Percentiles rank a stretch among this genome's conserved stretches.
Conservation (phyloP, 2,329 filamentous ascomycete genomes). For the Talaromyces rugulosus region DNA sequence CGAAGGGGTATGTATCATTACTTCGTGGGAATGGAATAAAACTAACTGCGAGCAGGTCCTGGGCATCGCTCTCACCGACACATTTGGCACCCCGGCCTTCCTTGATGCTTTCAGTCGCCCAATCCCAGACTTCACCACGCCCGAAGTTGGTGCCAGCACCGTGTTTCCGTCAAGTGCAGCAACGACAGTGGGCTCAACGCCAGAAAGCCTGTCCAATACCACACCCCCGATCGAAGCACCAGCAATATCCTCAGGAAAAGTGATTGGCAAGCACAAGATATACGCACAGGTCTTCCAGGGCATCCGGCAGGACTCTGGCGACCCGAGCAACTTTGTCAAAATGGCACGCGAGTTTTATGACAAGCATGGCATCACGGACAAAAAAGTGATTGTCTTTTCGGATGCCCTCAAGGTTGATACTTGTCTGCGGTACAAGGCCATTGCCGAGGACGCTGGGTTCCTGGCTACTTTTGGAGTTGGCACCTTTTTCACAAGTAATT, state of each 20-base stretch:
- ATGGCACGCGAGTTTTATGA: slow-evolving; percentile 79
- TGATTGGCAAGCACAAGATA: slow-evolving; percentile 41
- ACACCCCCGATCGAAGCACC: slow-evolving; percentile 44
- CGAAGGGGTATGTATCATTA: slow-evolving; percentile 50
- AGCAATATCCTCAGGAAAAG: slow-evolving; percentile 32
- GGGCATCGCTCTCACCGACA: slow-evolving; percentile 89
- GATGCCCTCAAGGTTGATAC: slow-evolving; percentile 89
- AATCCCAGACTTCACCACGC: slow-evolving; percentile 45
- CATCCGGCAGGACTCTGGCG: slow-evolving; percentile 85
- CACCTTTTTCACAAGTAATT: slow-evolving; percentile 80
- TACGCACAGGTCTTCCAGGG: slow-evolving; percentile 82
- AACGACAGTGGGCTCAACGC: slow-evolving; percentile 40
- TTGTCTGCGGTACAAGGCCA: slow-evolving; percentile 83
- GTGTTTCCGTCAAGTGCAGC: slow-evolving; percentile 37
- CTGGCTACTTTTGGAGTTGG: slow-evolving; percentile 88
- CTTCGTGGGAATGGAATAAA: background rate
- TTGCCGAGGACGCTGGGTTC: slow-evolving; percentile 76
- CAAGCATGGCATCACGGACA: slow-evolving; percentile 65
- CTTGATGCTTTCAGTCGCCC: slow-evolving; percentile 75
- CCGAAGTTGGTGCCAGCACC: slow-evolving; percentile 35
- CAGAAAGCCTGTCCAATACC: slow-evolving; percentile 35
- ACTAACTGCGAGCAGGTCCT: slow-evolving; percentile 52
- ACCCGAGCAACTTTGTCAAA: slow-evolving; percentile 74
- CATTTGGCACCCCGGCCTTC: slow-evolving; percentile 89
- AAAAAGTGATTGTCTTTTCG: slow-evolving; percentile 91